Evolutionary conservation across 2,329 filamentous ascomycete species (phyloP).

Genomic region (Epichloe scottii): DNA sequence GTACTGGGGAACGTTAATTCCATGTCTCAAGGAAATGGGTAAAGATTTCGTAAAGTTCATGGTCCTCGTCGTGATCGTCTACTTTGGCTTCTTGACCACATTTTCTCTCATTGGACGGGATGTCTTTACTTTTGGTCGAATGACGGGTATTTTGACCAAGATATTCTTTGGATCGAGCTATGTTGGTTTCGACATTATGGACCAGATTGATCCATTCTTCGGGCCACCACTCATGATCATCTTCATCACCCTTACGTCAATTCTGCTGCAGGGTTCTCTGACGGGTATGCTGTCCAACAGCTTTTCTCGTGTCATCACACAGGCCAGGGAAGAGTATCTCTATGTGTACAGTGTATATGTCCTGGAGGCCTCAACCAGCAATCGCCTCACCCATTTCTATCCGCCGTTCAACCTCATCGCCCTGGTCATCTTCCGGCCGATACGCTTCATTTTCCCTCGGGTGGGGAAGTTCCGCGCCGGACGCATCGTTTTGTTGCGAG

Average conservation of each 20-base stretch:
- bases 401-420: conserved; percentile 65
- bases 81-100: conserved; percentile 80
- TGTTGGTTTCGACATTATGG: conserved; percentile 59
- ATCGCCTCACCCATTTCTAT: conserved; percentile 57
- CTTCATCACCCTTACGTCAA: conserved; percentile 66
- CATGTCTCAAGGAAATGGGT: conserved; percentile 86
- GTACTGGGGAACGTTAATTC: conserved; percentile 83
- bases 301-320: conserved; percentile 51
- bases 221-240: conserved; percentile 53
- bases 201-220: conserved; percentile 44
- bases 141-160: conserved; percentile 67
- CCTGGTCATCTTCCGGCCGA: conserved; percentile 56
- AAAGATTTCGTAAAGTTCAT: conserved; percentile 83
- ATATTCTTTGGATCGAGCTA: conserved; percentile 71
- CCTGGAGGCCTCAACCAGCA: conserved; percentile 54
- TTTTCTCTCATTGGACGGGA: conserved; percentile 69
- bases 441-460: conserved; percentile 54
- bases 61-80: conserved; percentile 68
- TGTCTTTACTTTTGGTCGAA: conserved; percentile 48
- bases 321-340: conserved; percentile 62
- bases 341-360: conserved; percentile 61
- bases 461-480: conserved; percentile 49
- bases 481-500: conserved; percentile 49
- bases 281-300: conserved; percentile 70
- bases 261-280: conserved; percentile 65